Evolutionary conservation across 208 protist genomes (phyloP).

Genomic region (Naegleria lovaniensis): DNA sequence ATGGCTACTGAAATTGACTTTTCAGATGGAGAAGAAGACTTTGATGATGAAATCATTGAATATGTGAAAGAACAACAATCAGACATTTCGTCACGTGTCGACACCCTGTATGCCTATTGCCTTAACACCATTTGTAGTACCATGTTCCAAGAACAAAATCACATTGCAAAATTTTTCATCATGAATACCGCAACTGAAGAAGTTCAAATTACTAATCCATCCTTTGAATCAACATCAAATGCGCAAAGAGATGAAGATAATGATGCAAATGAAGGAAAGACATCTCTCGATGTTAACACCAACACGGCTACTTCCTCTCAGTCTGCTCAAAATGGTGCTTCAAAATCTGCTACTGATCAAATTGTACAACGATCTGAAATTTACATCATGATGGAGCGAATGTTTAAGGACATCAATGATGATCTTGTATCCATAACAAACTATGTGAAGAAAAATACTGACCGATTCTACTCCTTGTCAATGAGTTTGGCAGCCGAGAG

Average conservation of each 20-base stretch:
- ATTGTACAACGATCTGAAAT: not conserved
- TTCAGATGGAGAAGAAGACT: not conserved
- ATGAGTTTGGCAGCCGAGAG: not conserved
- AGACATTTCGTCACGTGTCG: not conserved
- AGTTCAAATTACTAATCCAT: not conserved
- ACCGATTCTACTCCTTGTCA: not conserved
- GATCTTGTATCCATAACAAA: not conserved
- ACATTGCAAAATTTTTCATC: not conserved
- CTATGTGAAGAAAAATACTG: not conserved
- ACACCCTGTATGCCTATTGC: constrained; percentile 4
- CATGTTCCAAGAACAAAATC: constrained; percentile 4
- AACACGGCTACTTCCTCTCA: too few species aligned
- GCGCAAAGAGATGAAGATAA: not conserved
- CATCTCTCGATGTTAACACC: not conserved
- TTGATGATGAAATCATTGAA: constrained; percentile 6
- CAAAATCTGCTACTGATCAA: not conserved
- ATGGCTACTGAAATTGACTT: not conserved
- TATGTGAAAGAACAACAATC: not conserved
- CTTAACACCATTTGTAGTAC: not conserved
- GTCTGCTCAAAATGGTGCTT: not conserved
- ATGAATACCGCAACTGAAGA: not conserved
- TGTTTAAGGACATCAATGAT: not conserved
- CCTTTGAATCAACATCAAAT: not conserved
- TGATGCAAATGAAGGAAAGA: not conserved
- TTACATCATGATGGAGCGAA: not conserved